Base-by-base conservation (phyloP, 345 rosid species). In the Salix caprea region DNA sequence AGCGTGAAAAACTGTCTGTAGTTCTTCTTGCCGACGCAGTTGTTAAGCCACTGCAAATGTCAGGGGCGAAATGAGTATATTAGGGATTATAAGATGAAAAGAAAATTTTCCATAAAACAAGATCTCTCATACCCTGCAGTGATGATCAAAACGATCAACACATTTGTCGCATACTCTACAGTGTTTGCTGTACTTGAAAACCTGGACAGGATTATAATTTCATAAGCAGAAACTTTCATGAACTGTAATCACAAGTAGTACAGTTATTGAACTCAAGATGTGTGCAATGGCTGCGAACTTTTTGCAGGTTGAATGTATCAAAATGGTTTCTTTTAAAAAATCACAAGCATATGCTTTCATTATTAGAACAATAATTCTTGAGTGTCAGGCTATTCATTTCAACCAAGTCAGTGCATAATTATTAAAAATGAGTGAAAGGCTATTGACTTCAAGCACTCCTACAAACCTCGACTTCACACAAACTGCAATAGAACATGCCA, bases 81-180 rank as follows among this genome's bases (percentile, higher is more conserved):
- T 75, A 60, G 85, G 70, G 48, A 64, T 65, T 36, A 58, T 30
- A 44, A 60, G 39, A 10, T 23, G 71, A 37, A 21, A 69, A 50
- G 24, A 28, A 75, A 67, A 73, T 46, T 52, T 26, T 11, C 70
- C 34, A 19, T 67, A 65, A 74, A 34, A 71, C 30, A 72, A 69
- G 65, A 82, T 52, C 58, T 60, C 56, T 3, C 46, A 6, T 91
- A 96, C 98, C 98, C 97, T 87, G 95, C 98, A 93, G 82, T 96
- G 99, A 85, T 96, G 99, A 84, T 93, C 99, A 68, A 93, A 96
- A 61, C 82, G 85, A 78, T 96, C 90, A 6, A 96, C 98, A 68
- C 98, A 93, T 86, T 96, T 96, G 87, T 96, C 98, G 64, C 98
- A 93, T 62, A 96, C 98, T 85, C 99, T 86, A 72, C 99, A 96